Base-by-base conservation (phyloP, 2,329 filamentous ascomycete genomes). In the Eutypa lata region DNA sequence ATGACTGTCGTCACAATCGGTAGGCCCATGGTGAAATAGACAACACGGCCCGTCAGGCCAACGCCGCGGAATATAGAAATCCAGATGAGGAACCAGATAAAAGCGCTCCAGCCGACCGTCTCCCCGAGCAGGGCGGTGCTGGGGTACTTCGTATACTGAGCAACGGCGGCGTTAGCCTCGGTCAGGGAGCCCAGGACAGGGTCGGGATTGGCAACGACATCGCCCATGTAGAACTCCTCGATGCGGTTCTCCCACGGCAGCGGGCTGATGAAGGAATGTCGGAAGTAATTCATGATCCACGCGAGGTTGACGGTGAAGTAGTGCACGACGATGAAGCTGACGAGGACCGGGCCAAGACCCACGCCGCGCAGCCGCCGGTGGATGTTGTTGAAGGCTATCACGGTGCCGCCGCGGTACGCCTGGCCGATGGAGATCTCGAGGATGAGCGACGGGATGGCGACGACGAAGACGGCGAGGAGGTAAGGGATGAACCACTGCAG, bases 401-500 rank as follows among this genome's bases (percentile, higher is more conserved):
- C 77, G 3, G 74, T 76, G 13, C 80, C 80, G 38, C 78, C 79
- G 13, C 79, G 78, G 60, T 82, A 81, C 4, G 80, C 79, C 59
- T 83, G 88, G 46, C 90, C 90, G 49, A 89, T 90, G 50, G 88
- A 88, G 48, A 83, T 80, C 61, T 84, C 81, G 21, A 83, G 73
- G 13, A 82, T 74, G 37, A 83, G 71, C 0, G 76, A 73, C 0
- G 80, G 81, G 44, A 83, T 82, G 37, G 80, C 80, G 52, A 84
- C 73, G 11, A 82, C 65, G 53, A 81, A 77, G 16, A 83, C 73
- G 6, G 78, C 77, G 52, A 83, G 67, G 4, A 83, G 62, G 55
- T 83, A 84, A 0, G 80, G 81, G 18, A 83, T 76, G 63, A 82
- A 84, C 81, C 81, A 84, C 59, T 83, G 80, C 6, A 83, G 69